A percentile compares a stretch with the other conserved stretches of the same genome.
These are phyloP conservation scores for Fusarium sororula DNA, from an alignment of 2,329 filamentous ascomycete species.

Conservation along the genomic window DNA sequence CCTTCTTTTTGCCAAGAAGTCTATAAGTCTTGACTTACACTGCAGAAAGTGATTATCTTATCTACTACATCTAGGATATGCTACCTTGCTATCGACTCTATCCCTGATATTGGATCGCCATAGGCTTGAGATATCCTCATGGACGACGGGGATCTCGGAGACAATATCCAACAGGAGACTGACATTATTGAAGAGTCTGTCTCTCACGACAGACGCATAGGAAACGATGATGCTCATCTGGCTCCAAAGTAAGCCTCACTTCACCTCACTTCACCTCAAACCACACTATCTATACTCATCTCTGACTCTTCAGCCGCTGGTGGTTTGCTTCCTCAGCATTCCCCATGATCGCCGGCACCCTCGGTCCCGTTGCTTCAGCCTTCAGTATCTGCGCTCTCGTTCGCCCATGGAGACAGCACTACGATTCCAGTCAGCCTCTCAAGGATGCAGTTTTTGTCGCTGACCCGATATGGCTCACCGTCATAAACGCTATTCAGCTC, in stretches of 20 bases:
- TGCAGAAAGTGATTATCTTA: background rate
- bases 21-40: background rate
- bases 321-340: constrained; percentile 73
- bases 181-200: constrained; percentile 41
- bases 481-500: constrained; percentile 81
- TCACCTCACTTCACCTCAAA: background rate
- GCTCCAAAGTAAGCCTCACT: constrained; percentile 53
- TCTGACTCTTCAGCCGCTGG: constrained; percentile 58
- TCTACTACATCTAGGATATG: background rate
- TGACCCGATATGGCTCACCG: constrained; percentile 79
- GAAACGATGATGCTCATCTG: constrained; percentile 54
- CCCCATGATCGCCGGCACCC: constrained; percentile 82
- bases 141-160: constrained; percentile 53
- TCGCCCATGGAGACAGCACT: constrained; percentile 75
- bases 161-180: constrained; percentile 49
- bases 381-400: constrained; percentile 90
- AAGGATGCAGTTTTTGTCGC: constrained; percentile 61
- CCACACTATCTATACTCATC: background rate
- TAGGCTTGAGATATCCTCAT: constrained; percentile 40
- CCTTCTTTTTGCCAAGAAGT: background rate
- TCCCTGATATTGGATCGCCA: background rate
- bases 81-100: background rate
- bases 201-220: constrained; percentile 42
- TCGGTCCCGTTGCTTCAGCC: constrained; percentile 87
- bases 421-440: constrained; percentile 57